Percentiles rank a stretch among this genome's conserved stretches.
These are phyloP conservation scores for Kodamaea fukazawae DNA, from an alignment of 805 yeast genomes.

Conservation along the genomic window DNA sequence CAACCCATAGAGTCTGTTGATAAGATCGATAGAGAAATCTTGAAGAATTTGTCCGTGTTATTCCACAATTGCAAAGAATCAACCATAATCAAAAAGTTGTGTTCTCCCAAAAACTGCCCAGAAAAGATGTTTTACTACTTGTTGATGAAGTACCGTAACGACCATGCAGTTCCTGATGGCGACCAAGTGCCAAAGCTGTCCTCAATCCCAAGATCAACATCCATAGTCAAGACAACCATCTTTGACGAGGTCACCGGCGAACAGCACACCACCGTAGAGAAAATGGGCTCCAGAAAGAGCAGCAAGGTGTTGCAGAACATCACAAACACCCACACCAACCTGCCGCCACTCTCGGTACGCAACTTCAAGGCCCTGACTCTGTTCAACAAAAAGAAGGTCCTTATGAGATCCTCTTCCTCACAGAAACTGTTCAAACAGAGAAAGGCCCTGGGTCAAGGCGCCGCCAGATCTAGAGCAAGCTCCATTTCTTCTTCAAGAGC, in stretches of 20 bases:
- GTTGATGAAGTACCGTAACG: conserved; percentile 68
- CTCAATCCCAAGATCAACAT: conserved; percentile 37
- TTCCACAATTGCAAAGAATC: conserved; percentile 74
- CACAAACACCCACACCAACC: conserved; percentile 24
- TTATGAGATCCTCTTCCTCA: neutral
- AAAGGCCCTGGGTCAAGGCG: too few species aligned
- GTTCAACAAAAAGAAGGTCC: conserved; percentile 32
- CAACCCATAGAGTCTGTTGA: conserved; percentile 35
- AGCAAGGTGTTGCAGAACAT: conserved; percentile 28
- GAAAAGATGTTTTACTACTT: conserved; percentile 82
- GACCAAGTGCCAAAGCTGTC: conserved; percentile 15
- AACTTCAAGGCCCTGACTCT: conserved; percentile 40
- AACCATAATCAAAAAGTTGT: conserved; percentile 50
- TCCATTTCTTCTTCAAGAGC: conserved; percentile 15
- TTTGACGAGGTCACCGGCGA: conserved; percentile 21
- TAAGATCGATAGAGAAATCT: conserved; percentile 70
- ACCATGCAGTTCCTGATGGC: conserved; percentile 42
- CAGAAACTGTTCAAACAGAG: too few species aligned
- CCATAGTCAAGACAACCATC: conserved; percentile 41
- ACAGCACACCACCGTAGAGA: conserved; percentile 19
- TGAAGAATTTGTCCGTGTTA: conserved; percentile 70
- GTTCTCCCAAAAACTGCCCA: conserved; percentile 57
- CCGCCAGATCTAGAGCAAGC: conserved; percentile 11
- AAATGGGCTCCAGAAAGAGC: conserved; percentile 19
- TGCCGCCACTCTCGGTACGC: conserved; percentile 17